These are phyloP conservation scores for Przewalskia tangutica DNA, from an alignment of 257 asterid species.

Conservation along the genomic window DNA sequence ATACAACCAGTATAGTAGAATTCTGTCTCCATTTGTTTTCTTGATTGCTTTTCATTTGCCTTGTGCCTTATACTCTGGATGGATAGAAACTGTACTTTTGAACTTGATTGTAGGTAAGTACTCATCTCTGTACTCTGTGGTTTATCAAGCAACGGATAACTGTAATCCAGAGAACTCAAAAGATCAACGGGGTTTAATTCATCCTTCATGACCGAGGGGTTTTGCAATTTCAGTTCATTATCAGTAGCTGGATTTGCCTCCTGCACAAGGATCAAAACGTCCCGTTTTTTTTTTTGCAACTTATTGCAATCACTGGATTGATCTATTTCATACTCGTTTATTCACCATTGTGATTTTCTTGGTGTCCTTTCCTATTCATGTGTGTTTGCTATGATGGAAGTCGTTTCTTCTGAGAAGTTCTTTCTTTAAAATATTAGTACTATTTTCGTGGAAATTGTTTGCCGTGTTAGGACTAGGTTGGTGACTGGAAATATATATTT, in stretches of 20 bases:
- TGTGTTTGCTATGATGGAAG: neutral
- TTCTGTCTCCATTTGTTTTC: neutral
- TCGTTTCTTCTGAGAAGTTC: neutral
- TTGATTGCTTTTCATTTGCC: neutral
- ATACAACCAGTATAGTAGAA: neutral
- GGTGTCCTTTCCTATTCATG: neutral
- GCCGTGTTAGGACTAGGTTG: neutral
- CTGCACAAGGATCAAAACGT: neutral
- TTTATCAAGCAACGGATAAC: neutral
- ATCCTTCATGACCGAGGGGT: neutral
- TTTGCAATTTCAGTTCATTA: neutral
- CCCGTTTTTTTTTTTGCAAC: neutral
- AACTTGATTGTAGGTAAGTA: neutral
- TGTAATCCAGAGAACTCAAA: neutral
- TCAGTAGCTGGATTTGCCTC: neutral
- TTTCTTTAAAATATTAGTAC: neutral
- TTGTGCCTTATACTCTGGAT: neutral
- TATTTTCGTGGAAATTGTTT: neutral
- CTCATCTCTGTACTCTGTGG: neutral
- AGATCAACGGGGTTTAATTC: neutral
- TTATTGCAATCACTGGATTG: neutral
- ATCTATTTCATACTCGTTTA: neutral
- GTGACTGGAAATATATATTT: neutral
- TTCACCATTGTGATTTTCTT: neutral
- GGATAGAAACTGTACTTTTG: neutral